Evolutionary conservation across 495 filamentous ascomycete genomes (phyloP), one percentile per base, ranked within the genome.

Genomic region (Penicillium silybi): DNA sequence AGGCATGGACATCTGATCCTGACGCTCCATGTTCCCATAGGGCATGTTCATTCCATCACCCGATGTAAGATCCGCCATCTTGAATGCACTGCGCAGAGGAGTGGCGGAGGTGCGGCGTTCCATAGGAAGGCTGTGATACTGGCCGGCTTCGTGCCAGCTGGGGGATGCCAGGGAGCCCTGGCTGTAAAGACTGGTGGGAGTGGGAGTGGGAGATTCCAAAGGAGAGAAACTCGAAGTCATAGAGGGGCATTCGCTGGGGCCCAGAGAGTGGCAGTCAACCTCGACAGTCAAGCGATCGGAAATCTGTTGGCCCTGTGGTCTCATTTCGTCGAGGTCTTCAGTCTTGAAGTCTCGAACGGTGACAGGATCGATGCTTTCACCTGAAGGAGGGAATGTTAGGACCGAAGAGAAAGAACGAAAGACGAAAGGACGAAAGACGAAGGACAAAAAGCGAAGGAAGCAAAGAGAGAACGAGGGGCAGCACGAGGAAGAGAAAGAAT

Each of bases 181-280:
- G 45, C 73, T 74, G 53, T 75, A 75, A 17, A 74, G 56, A 51
- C 69, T 75, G 16, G 72, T 74, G 5, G 73, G 73, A 1, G 73
- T 76, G 1, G 70, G 70, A 19, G 68, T 75, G 0, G 72, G 72
- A 26, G 73, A 76, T 44, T 75, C 72, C 57, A 74, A 58, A 46
- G 70, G 69, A 35, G 72, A 76, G 53, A 73, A 76, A 52, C 69
- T 74, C 8, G 71, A 72, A 40, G 59, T 68, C 69, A 73, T 75
- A 17, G 71, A 75, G n/a, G 70, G 71, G 58, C 71, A 76, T 48
- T 71, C 70, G 63, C 64, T 74, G 22, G 72, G 66, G 48, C 71
- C 70, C 60, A 75, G 49, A 25, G 71, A 70, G 34, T 63, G 66
- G 48, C 72, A 72, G 37, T 76, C 72, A 46, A 76, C 61, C 54